Conservation (phyloP, 345 rosid species). For the Lumnitzera racemosa region DNA sequence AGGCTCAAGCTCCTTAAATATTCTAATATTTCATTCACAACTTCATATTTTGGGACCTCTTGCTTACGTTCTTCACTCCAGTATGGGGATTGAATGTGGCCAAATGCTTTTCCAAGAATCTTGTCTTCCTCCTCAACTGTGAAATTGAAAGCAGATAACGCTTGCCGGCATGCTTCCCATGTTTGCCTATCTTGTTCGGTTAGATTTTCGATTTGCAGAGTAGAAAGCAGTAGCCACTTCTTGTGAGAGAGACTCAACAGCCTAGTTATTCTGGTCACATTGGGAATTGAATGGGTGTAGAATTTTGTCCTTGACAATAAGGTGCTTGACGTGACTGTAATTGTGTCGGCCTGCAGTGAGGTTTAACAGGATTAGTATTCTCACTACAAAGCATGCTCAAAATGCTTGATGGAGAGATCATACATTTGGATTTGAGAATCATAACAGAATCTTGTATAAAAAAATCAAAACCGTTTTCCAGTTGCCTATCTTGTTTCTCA, state of each 20-base stretch:
- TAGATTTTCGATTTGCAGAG: conserved; percentile 27
- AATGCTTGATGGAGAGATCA: not conserved
- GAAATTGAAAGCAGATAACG: conserved; percentile 53
- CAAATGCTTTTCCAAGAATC: conserved; percentile 86
- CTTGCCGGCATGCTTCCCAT: conserved; percentile 81
- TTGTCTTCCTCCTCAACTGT: conserved; percentile 65
- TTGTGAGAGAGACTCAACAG: conserved; percentile 13
- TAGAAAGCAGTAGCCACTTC: conserved; percentile 42
- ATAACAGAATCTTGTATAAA: no score
- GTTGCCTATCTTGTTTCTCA: no score
- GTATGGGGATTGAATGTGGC: conserved; percentile 71
- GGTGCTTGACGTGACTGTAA: conserved; percentile 17
- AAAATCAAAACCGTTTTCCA: no score
- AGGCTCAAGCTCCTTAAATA: conserved; percentile 59
- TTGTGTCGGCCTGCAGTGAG: conserved; percentile 39
- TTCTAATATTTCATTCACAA: conserved; percentile 42
- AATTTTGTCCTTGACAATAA: conserved; percentile 16
- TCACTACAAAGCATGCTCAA: conserved; percentile 2
- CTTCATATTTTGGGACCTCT: conserved; percentile 55
- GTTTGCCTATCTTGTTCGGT: conserved; percentile 45
- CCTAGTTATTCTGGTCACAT: conserved; percentile 11
- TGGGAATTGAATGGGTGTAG: conserved; percentile 15
- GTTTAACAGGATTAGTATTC: no score
- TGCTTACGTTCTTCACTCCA: conserved; percentile 77
- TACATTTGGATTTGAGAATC: not conserved